These are phyloP conservation scores for Annulohypoxylon stygium DNA, from an alignment of 495 filamentous ascomycete species.

Conservation along the genomic window DNA sequence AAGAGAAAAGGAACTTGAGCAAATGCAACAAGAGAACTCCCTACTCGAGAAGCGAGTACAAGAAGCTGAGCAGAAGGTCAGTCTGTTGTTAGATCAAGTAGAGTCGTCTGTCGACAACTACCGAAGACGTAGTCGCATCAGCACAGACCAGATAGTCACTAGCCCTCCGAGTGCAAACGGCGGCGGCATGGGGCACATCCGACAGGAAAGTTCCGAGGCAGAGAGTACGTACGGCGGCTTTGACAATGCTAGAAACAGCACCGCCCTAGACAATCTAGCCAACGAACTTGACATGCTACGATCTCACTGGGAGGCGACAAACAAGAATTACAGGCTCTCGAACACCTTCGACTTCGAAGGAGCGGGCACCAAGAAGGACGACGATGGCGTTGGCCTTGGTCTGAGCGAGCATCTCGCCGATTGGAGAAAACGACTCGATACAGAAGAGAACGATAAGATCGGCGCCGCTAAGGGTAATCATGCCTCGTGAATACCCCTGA, in stretches of 20 bases:
- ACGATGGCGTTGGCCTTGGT: conserved; percentile 59
- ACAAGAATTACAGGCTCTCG: conserved; percentile 91
- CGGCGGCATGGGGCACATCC: conserved; percentile 59
- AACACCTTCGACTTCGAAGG: conserved; percentile 88
- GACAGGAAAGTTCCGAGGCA: conserved; percentile 71
- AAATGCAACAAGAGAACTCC: conserved; percentile 83
- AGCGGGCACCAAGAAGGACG: conserved; percentile 62
- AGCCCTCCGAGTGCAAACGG: conserved; percentile 52
- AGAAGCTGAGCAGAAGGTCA: conserved; percentile 93
- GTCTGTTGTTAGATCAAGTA: conserved; percentile 92
- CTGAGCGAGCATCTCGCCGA: conserved; percentile 78
- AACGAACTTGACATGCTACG: conserved; percentile 90
- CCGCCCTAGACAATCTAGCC: conserved; percentile 91
- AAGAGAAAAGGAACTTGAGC: conserved; percentile 77
- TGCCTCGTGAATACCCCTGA: conserved; percentile 27
- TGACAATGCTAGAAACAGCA: conserved; percentile 74
- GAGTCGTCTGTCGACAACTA: conserved; percentile 94
- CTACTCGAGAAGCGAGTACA: conserved; percentile 82
- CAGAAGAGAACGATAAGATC: conserved; percentile 60
- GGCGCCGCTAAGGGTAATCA: conserved; percentile 34
- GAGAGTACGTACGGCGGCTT: conserved; percentile 62
- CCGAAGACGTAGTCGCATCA: conserved; percentile 73
- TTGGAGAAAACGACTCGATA: conserved; percentile 80
- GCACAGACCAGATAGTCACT: conserved; percentile 42
- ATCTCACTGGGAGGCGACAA: conserved; percentile 93